Percentiles rank a stretch among this genome's conserved stretches.
Evolutionary conservation across 2,329 filamentous ascomycete species (phyloP).

Genomic region (Amesomyces nigricolor): DNA sequence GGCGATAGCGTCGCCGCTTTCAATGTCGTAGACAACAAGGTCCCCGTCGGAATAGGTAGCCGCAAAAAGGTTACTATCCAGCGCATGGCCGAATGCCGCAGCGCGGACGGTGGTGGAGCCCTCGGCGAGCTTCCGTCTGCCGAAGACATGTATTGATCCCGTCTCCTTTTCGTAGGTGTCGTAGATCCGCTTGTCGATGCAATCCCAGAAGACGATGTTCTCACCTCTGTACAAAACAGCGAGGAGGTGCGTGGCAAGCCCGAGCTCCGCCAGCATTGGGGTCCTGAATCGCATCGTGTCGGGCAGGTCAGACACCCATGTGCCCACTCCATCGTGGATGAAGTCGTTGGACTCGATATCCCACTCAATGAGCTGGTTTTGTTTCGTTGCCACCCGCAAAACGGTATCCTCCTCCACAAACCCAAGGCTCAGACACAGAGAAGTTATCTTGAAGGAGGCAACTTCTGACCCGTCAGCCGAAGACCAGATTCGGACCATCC

Average conservation of each 20-base stretch:
- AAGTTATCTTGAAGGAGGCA: constrained; percentile 11
- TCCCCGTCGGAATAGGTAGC: constrained; percentile 29
- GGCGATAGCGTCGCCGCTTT: constrained; percentile 10
- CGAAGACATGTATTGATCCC: constrained; percentile 16
- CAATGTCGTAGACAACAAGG: constrained; percentile 26
- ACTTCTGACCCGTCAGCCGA: constrained; percentile 2
- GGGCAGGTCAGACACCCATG: constrained; percentile 20
- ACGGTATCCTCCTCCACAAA: constrained; percentile 20
- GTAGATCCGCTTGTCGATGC: constrained; percentile 19
- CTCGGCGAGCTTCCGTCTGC: constrained; percentile 9
- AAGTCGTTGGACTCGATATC: constrained; percentile 8
- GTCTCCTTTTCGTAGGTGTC: constrained; percentile 26
- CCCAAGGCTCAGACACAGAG: constrained; percentile 16
- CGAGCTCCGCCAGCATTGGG: constrained; percentile 21
- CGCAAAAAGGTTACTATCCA: constrained; percentile 22
- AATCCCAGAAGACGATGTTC: constrained; percentile 27
- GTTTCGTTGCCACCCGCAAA: constrained; percentile 17
- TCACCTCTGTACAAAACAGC: constrained; percentile 28
- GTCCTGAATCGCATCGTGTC: constrained; percentile 15
- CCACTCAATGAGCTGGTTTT: constrained; percentile 23
- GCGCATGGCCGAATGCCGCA: constrained; percentile 23
- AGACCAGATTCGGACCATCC: constrained; percentile 13
- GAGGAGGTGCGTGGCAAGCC: constrained; percentile 20
- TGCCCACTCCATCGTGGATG: neutral
- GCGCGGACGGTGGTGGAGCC: constrained; percentile 16